phyloP scores from a whole-genome alignment of 1,284 basidiomycete genomes.

The Austroboletus niveus region DNA sequence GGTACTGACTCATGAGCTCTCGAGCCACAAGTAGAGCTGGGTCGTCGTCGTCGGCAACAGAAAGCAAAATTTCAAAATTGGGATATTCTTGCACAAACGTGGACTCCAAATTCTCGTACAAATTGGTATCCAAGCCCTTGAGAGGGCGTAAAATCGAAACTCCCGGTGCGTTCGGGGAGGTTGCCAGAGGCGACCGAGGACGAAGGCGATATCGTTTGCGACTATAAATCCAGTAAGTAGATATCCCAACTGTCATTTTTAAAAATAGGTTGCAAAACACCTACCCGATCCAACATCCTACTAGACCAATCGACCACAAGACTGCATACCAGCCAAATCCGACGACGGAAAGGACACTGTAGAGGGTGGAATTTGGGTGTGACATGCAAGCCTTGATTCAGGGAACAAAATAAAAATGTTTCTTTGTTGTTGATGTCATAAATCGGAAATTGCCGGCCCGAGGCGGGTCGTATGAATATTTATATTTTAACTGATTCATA shows the following conservation, averaged over 20 bases:
- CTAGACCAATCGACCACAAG: slow-evolving; percentile 72
- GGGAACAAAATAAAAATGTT: too few species aligned
- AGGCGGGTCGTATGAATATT: too few species aligned
- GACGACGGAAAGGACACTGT: slow-evolving; percentile 37
- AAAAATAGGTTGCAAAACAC: slow-evolving; percentile 32
- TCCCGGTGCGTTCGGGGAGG: slow-evolving; percentile 65
- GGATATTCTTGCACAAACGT: slow-evolving; percentile 88
- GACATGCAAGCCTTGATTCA: slow-evolving; percentile 11
- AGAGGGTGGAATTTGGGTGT: slow-evolving; percentile 7
- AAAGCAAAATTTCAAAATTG: slow-evolving; percentile 85
- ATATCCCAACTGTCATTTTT: neutral
- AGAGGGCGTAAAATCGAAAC: slow-evolving; percentile 91
- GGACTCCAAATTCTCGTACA: slow-evolving; percentile 91
- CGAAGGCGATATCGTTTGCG: slow-evolving; percentile 69
- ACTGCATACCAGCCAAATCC: slow-evolving; percentile 69
- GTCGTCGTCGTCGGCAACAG: slow-evolving; percentile 79
- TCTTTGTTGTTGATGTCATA: too few species aligned
- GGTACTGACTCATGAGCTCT: slow-evolving; percentile 75
- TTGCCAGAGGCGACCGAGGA: slow-evolving; percentile 61
- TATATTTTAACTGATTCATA: too few species aligned
- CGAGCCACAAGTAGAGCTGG: slow-evolving; percentile 79
- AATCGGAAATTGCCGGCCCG: too few species aligned
- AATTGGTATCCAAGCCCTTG: slow-evolving; percentile 89
- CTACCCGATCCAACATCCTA: slow-evolving; percentile 81
- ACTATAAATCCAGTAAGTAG: slow-evolving; percentile 40